A percentile compares a stretch with the other conserved stretches of the same genome.
These are phyloP conservation scores for Paramyrothecium roridum DNA, from an alignment of 2,329 filamentous ascomycete genomes.

Conservation along the genomic window DNA sequence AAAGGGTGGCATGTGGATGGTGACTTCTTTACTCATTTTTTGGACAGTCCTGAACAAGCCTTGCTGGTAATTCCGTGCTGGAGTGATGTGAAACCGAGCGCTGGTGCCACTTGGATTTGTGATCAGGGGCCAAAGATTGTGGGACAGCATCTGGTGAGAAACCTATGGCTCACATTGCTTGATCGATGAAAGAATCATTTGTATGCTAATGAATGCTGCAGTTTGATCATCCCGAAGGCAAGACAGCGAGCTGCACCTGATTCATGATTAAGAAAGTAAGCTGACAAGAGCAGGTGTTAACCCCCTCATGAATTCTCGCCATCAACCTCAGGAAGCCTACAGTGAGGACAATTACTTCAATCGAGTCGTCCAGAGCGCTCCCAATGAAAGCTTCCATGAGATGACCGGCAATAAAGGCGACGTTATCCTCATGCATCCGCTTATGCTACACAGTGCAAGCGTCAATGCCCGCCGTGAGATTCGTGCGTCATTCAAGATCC, in stretches of 20 bases:
- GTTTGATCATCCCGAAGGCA: too few relatives aligned
- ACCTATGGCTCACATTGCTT: too few relatives aligned
- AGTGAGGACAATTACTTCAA: constrained; percentile 43
- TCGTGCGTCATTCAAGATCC: too few relatives aligned
- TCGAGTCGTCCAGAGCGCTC: constrained; percentile 32
- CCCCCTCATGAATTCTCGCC: constrained; percentile 60
- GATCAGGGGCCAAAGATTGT: constrained; percentile 53
- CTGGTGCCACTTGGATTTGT: constrained; percentile 65
- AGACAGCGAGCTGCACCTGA: too few relatives aligned
- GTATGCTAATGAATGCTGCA: too few relatives aligned
- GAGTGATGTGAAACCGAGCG: constrained; percentile 56
- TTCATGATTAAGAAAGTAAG: too few relatives aligned
- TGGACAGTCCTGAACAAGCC: constrained; percentile 68
- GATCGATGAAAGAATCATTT: too few relatives aligned
- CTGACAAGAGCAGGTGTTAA: constrained; percentile 62
- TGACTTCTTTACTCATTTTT: constrained; percentile 70
- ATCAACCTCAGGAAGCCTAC: constrained; percentile 37
- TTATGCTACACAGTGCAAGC: constrained; percentile 50
- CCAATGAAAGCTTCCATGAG: constrained; percentile 48
- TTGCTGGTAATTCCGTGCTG: constrained; percentile 67
- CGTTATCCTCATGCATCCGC: constrained; percentile 53
- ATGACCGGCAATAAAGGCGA: constrained; percentile 49
- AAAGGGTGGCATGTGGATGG: constrained; percentile 67
- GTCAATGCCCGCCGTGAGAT: constrained; percentile 22
- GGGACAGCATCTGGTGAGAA: too few relatives aligned